These are phyloP conservation scores for Metarhizium brunneum DNA, from an alignment of 2,329 filamentous ascomycete genomes.

Conservation along the genomic window DNA sequence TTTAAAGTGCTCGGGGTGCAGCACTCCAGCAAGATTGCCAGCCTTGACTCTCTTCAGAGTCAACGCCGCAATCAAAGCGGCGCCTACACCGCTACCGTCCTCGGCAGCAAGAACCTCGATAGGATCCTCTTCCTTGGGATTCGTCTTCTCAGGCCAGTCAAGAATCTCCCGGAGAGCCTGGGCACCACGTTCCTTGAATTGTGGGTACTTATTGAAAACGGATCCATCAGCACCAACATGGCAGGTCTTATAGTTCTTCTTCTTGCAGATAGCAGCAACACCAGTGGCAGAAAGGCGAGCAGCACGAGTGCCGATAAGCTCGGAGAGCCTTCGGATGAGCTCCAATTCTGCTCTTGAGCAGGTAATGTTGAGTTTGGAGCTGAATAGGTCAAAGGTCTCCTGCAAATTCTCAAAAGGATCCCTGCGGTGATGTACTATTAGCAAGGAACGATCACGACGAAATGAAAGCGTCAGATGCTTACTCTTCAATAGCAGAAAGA, in stretches of 20 bases:
- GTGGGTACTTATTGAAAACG: constrained; percentile 98
- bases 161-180: constrained; percentile 88
- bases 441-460: background rate
- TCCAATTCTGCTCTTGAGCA: constrained; percentile 74
- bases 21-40: constrained; percentile 54
- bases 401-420: constrained; percentile 93
- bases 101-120: constrained; percentile 84
- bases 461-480: constrained; percentile 20
- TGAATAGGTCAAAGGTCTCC: constrained; percentile 78
- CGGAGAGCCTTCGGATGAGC: constrained; percentile 77
- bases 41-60: constrained; percentile 55
- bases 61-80: constrained; percentile 78
- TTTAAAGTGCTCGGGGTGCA: constrained; percentile 54
- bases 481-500: constrained; percentile 86
- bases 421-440: constrained; percentile 28
- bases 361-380: constrained; percentile 61
- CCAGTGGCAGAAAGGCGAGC: constrained; percentile 90
- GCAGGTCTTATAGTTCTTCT: constrained; percentile 80
- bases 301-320: constrained; percentile 89
- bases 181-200: constrained; percentile 91
- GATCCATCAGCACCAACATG: constrained; percentile 96
- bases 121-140: constrained; percentile 68
- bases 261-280: constrained; percentile 92
- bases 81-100: constrained; percentile 94
- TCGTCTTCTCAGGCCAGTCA: constrained; percentile 72